phyloP scores from a whole-genome alignment of 257 asterid genomes.

The Prunella vulgaris region DNA sequence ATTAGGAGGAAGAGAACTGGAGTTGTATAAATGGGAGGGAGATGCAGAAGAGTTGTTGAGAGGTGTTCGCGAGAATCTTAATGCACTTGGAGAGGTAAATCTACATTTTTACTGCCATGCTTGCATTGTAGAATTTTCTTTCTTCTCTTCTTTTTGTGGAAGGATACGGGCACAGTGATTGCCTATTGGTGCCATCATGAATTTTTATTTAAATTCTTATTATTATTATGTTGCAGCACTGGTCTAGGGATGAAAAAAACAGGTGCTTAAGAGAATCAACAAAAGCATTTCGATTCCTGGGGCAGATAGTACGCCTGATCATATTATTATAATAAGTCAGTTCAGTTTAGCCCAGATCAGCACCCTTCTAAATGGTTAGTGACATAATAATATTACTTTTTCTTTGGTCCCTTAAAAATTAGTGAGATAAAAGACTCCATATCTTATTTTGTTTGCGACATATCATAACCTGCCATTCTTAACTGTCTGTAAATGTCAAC shows the following conservation, averaged over 20 bases:
- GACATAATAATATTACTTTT: background rate
- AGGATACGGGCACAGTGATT: background rate
- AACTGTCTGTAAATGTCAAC: too few species aligned
- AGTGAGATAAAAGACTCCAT: too few species aligned
- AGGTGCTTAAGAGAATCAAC: slow-evolving; percentile 77
- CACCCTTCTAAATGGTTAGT: slow-evolving; percentile 20
- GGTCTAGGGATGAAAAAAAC: slow-evolving; percentile 82
- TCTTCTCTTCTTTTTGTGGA: background rate
- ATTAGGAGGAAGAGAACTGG: slow-evolving; percentile 61
- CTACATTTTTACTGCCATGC: too few species aligned
- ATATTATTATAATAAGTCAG: slow-evolving; percentile 42
- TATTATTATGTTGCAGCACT: slow-evolving; percentile 53
- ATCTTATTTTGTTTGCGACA: too few species aligned
- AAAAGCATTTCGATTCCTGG: slow-evolving; percentile 77
- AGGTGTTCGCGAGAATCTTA: slow-evolving; percentile 73
- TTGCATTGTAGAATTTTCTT: too few species aligned
- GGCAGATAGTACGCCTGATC: slow-evolving; percentile 81
- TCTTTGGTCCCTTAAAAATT: too few species aligned
- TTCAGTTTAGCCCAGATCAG: background rate
- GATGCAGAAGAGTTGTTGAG: slow-evolving; percentile 60
- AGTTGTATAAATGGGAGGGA: slow-evolving; percentile 70
- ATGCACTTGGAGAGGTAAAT: slow-evolving; percentile 76
- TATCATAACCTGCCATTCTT: too few species aligned
- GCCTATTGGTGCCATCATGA: background rate
- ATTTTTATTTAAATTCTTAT: background rate